Evolutionary conservation across 2,329 filamentous ascomycete genomes (phyloP), one percentile per base, ranked within the genome.

Genomic region (Biscogniauxia marginata): DNA sequence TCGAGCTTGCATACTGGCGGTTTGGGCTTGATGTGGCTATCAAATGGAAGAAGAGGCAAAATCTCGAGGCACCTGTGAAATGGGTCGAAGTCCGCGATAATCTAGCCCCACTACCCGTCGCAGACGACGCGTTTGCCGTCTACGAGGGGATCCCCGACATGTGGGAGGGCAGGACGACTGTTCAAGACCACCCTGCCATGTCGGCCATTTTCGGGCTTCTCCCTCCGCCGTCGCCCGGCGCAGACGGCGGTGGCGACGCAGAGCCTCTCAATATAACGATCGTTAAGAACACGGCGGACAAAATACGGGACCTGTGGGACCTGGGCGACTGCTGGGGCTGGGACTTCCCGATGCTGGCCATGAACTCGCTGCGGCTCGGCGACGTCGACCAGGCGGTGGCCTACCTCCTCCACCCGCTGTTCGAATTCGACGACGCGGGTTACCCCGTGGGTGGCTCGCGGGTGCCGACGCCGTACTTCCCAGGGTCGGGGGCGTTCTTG

Each of bases 1-100:
- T 86, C 54, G 84, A 86, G 70, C 70, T 82, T 5, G 79, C 83
- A 6, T 86, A 86, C 67, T 86, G 83, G 83, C 75, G 79, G 16
- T 86, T 86, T 57, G 84, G 84, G 1, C 74, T 86, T 16, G 75
- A 80, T 21, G 67, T 84, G 1, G 84, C 83, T 3, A 71, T 74
- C 2, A 62, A 69, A 8, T 86, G 84, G 83, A 81, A 80, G 63
- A 56, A 69, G 48, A 73, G 82, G 3, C 78, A 79, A 49, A 70
- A 70, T 2, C 70, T 75, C n/a, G 46, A 71, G 0, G 67, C 77
- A 0, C 82, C 83, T 0, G 47, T 63, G 0, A 62, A 66, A 2
- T 86, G 83, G 83, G 67, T 66, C 0, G 67, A 66, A 1, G 80
- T 85, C 3, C 72, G 75, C 21, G 73, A 81, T 9, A 76, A 78